A percentile compares a stretch with the other conserved stretches of the same genome.
Evolutionary conservation across 2,329 filamentous ascomycete genomes (phyloP).

Genomic region (Leptosphaerulina australis): DNA sequence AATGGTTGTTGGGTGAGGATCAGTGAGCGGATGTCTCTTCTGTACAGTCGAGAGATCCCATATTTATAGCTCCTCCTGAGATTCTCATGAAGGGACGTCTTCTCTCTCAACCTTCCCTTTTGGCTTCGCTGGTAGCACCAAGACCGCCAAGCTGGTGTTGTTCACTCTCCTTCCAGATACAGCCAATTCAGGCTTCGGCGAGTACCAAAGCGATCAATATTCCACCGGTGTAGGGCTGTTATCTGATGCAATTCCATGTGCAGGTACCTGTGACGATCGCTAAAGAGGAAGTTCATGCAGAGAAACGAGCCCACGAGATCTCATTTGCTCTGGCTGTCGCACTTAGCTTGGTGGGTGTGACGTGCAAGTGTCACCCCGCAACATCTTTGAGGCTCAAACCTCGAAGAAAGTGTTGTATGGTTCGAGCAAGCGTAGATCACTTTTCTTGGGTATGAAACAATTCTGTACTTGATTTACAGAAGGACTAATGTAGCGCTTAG

Average conservation of each 20-base stretch:
- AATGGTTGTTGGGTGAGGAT: conserved; percentile 18
- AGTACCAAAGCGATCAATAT: conserved; percentile 6
- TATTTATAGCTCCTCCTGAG: conserved; percentile 25
- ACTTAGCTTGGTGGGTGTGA: not conserved
- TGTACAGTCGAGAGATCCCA: conserved; percentile 2
- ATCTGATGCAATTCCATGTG: conserved; percentile 19
- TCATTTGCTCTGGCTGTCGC: conserved; percentile 2
- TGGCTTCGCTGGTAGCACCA: conserved; percentile 14
- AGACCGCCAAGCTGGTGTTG: conserved; percentile 24
- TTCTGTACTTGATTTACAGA: not conserved
- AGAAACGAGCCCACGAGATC: not conserved
- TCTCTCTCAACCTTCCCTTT: conserved; percentile 21
- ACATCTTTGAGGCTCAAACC: not conserved
- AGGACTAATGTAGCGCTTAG: not conserved
- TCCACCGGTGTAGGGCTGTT: conserved; percentile 12
- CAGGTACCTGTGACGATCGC: conserved; percentile 11
- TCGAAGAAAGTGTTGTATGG: not conserved
- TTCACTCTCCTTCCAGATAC: conserved; percentile 27
- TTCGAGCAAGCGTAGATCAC: not conserved
- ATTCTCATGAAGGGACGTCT: not conserved
- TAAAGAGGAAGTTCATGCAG: conserved; percentile 26
- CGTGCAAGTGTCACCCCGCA: not conserved
- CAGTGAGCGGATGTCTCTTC: conserved; percentile 29
- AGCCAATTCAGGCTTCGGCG: conserved; percentile 5
- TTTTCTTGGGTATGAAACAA: not conserved